phyloP scores from a whole-genome alignment of 192 early-diverging fungal species.

The Gaertneriomyces semiglobifer region DNA sequence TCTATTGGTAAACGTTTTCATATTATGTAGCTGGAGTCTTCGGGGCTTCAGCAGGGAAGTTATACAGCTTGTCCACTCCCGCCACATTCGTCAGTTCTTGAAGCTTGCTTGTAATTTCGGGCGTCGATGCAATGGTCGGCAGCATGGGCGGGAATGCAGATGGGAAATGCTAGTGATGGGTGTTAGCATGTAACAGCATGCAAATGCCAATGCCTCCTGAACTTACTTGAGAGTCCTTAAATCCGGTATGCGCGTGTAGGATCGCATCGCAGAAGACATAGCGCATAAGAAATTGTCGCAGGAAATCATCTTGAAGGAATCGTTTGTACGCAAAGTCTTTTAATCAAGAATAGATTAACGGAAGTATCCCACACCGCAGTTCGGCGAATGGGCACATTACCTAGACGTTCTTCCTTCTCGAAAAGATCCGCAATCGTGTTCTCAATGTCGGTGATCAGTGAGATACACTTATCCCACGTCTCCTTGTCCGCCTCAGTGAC shows the following conservation, averaged over 20 bases:
- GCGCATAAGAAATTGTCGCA: constrained; percentile 83
- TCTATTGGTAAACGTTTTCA: too few species aligned
- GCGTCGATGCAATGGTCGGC: constrained; percentile 51
- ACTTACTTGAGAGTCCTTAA: constrained; percentile 60
- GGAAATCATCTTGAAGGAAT: constrained; percentile 89
- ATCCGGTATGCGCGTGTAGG: constrained; percentile 61
- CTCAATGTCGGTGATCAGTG: constrained; percentile 43
- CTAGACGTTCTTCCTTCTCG: constrained; percentile 29
- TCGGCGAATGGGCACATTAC: constrained; percentile 3
- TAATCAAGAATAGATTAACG: constrained; percentile 8
- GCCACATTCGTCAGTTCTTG: constrained; percentile 38
- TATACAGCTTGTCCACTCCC: constrained; percentile 31
- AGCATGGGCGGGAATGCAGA: constrained; percentile 62
- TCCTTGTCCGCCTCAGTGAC: constrained; percentile 57
- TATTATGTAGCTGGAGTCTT: too few species aligned
- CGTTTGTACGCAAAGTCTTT: constrained; percentile 56
- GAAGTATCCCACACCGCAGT: neutral
- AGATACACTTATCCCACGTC: constrained; percentile 68
- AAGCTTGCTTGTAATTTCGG: constrained; percentile 60
- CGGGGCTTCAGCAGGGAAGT: constrained; percentile 16
- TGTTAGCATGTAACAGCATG: neutral
- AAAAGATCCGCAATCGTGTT: constrained; percentile 37
- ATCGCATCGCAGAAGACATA: constrained; percentile 73
- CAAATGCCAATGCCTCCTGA: neutral
- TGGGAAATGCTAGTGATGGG: constrained; percentile 58